Percentiles rank a stretch among this genome's conserved stretches.
phyloP scores from a whole-genome alignment of 352 stramenopile species.

The Pythium aquatile region DNA sequence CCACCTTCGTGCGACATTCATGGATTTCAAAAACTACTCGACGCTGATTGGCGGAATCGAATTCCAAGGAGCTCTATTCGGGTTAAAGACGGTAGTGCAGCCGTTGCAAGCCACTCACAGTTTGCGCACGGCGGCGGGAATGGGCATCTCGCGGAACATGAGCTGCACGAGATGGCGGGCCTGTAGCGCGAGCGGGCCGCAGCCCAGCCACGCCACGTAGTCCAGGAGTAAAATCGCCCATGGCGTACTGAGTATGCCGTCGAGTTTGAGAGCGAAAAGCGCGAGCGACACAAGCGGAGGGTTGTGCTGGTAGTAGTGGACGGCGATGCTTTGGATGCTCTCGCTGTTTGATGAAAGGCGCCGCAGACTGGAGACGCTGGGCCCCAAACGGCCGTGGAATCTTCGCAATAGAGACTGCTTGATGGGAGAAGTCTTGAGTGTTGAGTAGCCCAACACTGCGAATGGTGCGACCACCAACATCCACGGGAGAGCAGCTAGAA shows the following conservation, averaged over 20 bases:
- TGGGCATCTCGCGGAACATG: slow-evolving; percentile 29
- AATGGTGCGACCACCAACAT: slow-evolving; percentile 2
- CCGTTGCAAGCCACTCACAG: slow-evolving; percentile 6
- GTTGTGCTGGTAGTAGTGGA: slow-evolving; percentile 18
- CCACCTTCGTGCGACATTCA: slow-evolving; percentile 10
- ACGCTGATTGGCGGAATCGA: slow-evolving; percentile 25
- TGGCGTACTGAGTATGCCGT: slow-evolving; percentile 6
- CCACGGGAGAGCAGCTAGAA: slow-evolving; percentile 3
- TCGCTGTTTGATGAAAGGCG: slow-evolving; percentile 4
- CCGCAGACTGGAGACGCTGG: neutral
- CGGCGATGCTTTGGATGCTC: neutral
- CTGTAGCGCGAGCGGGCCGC: slow-evolving; percentile 13
- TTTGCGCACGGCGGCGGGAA: slow-evolving; percentile 20
- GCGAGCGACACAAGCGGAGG: slow-evolving; percentile 13
- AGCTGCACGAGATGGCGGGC: slow-evolving; percentile 18
- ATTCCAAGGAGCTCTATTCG: slow-evolving; percentile 13
- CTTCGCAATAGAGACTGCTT: slow-evolving; percentile 1
- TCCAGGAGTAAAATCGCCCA: slow-evolving; percentile 13
- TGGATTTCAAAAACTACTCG: slow-evolving; percentile 7
- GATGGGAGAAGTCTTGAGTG: neutral
- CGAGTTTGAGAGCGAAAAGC: slow-evolving; percentile 15
- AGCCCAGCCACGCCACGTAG: slow-evolving; percentile 14
- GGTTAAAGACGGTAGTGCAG: slow-evolving; percentile 1
- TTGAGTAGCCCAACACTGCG: neutral
- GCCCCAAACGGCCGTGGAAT: neutral